Base-by-base conservation (phyloP, 257 asterid species). In the Solanum phureja region DNA sequence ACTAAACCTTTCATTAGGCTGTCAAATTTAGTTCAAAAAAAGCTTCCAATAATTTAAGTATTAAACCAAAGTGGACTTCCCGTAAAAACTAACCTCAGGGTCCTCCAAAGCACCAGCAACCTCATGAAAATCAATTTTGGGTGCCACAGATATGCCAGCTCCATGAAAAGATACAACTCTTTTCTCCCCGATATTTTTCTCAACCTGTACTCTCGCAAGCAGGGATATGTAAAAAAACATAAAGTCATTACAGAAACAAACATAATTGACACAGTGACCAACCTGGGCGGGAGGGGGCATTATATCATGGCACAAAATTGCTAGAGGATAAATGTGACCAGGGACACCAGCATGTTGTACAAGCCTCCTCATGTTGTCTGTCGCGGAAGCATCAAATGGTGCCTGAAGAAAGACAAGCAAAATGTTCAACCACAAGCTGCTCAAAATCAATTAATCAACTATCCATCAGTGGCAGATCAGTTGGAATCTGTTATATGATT, bases 201-300 rank as follows among this genome's bases (percentile, higher is more conserved):
- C 98, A 88, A 96, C 96, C 99, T 96, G 87, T 83, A 96, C 96
- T 93, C 93, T 75, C 83, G 18, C 49, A 89, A 29, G 86, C 87
- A 5, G 81, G 35, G 84, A 16, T 13, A 14, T 83, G 83, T 87
- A 31, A 87, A 31, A 87, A 69, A 83, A 42, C 29, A 71, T 8
- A 42, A 88, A 73, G 69, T 23, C 38, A 38, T 7, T n/a, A 40
- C 68, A 86, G 40, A 86, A 89, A 42, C 16, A 81, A 44, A 40
- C 33, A 68, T 40, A 73, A 33, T 58, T 35, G 16, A 24, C 19
- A 46, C 74, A 73, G 35, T 74, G 68, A 87, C 83, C 75, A 89
- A 95, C 98, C 98, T 93, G 91, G 12, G 88, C 88, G 3, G 98
- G 98, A 88, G 98, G 98, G 56, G 98, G 98, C 98, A 95, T 94